Evolutionary conservation across 306 rosid species (phyloP), one percentile per base, ranked within the genome.

Genomic region (Malus asiatica): DNA sequence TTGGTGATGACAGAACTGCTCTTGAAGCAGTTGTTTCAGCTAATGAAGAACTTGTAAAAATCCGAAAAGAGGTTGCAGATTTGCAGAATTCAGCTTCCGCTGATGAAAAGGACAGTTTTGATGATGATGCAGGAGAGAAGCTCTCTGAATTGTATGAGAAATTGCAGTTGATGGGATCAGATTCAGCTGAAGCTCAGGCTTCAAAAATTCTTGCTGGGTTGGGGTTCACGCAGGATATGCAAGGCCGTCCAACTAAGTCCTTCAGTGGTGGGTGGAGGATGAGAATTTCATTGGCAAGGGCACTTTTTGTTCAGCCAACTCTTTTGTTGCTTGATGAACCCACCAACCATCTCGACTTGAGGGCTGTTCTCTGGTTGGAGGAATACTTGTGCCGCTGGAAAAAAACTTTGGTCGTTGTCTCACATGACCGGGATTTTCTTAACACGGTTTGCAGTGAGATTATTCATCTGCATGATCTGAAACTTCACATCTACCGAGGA

Each of bases 291-390:
- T 77, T 91, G 77, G 94, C 94, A 35, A 83, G 94, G 74, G 94
- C 90, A 48, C 92, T 91, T 65, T 91, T 91, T 72, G 91, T 84
- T 61, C 92, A 91, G 70, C 66, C 91, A 57, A 91, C 94, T 15
- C 89, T 89, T 53, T 75, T 91, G 45, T 76, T 91, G 71, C 89
- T 91, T 22, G 94, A 89, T 82, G 91, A 89, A 77, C 93, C 89
- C 68, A 89, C 89, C 22, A 89, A 87, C 73, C 91, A 89, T 83
- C 90, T 89, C 32, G 94, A 89, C 86, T 83, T 91, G 68, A 88
- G 92, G 76, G 92, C 92, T 35, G 94, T 91, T 86, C 91, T 91
- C 66, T 91, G 94, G 94, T 83, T 91, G 75, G 91, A 88, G 87
- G 66, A 60, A 11, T 91, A 89, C 78, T 75, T 89, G 82, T 88